These are phyloP conservation scores for Trichoderma sp. DNA, from an alignment of 2,329 filamentous ascomycete species.

Conservation along the genomic window DNA sequence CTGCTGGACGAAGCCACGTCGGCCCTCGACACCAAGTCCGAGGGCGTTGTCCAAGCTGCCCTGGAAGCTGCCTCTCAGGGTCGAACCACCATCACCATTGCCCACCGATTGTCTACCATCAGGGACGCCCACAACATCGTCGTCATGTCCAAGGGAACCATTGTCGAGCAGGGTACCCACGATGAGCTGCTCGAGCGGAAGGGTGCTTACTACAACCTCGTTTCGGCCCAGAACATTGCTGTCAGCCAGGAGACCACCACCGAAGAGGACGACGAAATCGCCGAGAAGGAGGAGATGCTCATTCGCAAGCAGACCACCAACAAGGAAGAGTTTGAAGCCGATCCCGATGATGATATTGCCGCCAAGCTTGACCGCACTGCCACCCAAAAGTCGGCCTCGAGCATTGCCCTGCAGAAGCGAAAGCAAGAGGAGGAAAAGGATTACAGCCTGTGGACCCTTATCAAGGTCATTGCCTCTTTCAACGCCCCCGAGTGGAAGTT, in stretches of 20 bases:
- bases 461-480: constrained; percentile 79
- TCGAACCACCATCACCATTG: constrained; percentile 93
- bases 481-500: constrained; percentile 71
- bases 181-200: constrained; percentile 70
- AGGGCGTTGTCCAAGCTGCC: constrained; percentile 91
- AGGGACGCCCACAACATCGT: constrained; percentile 94
- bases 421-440: constrained; percentile 53
- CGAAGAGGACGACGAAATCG: constrained; percentile 54
- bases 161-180: constrained; percentile 91
- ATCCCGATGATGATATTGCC: constrained; percentile 65
- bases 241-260: constrained; percentile 57
- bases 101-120: constrained; percentile 93
- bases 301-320: constrained; percentile 50
- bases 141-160: constrained; percentile 80
- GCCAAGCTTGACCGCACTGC: constrained; percentile 59
- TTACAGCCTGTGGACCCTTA: constrained; percentile 73
- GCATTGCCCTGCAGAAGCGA: constrained; percentile 64
- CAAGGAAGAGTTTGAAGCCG: constrained; percentile 49
- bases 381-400: constrained; percentile 67
- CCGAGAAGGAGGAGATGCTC: constrained; percentile 54
- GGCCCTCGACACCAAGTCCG: constrained; percentile 89
- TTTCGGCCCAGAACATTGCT: constrained; percentile 84
- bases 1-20: constrained; percentile 94
- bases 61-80: constrained; percentile 83
- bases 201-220: constrained; percentile 80